Evolutionary conservation across 495 filamentous ascomycete species (phyloP), one percentile per base, ranked within the genome.

Genomic region (Trichoderma virens): DNA sequence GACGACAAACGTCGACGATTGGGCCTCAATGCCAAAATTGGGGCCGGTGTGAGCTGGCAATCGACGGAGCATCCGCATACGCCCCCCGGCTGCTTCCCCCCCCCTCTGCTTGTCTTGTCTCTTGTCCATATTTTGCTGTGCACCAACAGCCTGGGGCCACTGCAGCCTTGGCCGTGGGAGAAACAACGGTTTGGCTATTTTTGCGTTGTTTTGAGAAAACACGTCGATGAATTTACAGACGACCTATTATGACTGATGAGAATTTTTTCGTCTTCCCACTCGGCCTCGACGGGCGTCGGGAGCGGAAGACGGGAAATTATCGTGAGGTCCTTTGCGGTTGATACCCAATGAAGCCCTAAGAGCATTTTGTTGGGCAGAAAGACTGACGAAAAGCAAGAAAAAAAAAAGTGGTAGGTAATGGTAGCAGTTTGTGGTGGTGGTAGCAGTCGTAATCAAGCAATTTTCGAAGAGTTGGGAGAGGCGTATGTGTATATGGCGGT

Each of bases 51-150:
- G 51, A 56, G 51, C 51, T 56, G 25, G 51, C 51, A 30, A 5
- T 28, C 51, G n/a, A 47, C 43, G 43, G 43, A 47, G n/a, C 43
- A 47, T 47, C 51, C 51, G 51, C 47, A 30, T 56, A 47, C n/a
- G 43, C 43, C 18, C 51, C 45, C 45, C 45, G n/a, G 14, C 20
- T 47, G 13, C 38, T 41, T 11, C 38, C 14, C 14, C 38, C 38
- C 38, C 18, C 11, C 38, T 41, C 38, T 41, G 13, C 38, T 16
- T 18, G 38, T 41, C n/a, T 47, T 47, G 8, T 20, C 43, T 47
- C 32, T 35, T 35, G 32, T 35, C 32, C 11, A 4, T 35, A 35
- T 35, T 35, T 35, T 11, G 11, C 32, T 11, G 32, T 35, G 32
- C 32, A 35, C 11, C 32, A 35, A 35, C n/a, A n/a, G n/a, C n/a